Evolutionary conservation across 2,329 filamentous ascomycete species (phyloP).

Genomic region (Chaetomiaceae sp.): DNA sequence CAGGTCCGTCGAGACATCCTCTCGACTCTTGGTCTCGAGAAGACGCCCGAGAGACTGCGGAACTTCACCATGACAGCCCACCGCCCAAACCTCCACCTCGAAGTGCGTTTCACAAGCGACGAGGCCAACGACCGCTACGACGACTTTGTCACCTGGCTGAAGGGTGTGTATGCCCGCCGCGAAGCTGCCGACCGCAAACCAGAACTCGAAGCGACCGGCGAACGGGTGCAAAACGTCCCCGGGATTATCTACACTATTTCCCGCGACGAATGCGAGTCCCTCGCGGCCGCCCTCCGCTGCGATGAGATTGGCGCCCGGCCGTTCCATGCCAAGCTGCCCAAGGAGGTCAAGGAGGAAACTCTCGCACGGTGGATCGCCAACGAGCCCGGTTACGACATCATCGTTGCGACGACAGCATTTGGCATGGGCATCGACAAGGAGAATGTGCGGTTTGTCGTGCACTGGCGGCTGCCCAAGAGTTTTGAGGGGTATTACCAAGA

Average conservation of each 20-base stretch:
- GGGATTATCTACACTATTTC: conserved; percentile 79
- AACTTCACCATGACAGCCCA: conserved; percentile 80
- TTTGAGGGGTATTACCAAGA: conserved; percentile 98
- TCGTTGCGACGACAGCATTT: conserved; percentile 93
- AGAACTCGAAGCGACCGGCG: conserved; percentile 52
- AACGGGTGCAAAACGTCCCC: conserved; percentile 60
- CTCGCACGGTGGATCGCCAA: conserved; percentile 69
- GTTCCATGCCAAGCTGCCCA: conserved; percentile 66
- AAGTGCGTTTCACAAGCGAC: conserved; percentile 77
- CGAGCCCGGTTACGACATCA: conserved; percentile 75
- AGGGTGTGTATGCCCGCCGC: conserved; percentile 66
- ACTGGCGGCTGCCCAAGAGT: conserved; percentile 90
- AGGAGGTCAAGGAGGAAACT: conserved; percentile 66
- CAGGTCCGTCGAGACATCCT: conserved; percentile 81
- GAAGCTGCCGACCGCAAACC: conserved; percentile 52
- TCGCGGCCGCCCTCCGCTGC: conserved; percentile 60
- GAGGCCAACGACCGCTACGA: conserved; percentile 67
- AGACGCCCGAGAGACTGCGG: conserved; percentile 54
- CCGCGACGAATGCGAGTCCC: conserved; percentile 67
- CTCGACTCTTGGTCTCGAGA: conserved; percentile 63
- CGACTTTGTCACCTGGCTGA: conserved; percentile 74
- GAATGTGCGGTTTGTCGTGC: conserved; percentile 88
- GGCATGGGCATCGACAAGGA: conserved; percentile 98
- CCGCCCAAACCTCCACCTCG: conserved; percentile 82
- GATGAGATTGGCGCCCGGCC: conserved; percentile 70